Evolutionary conservation across 306 rosid genomes (phyloP).

Genomic region (Lablab purpureus): DNA sequence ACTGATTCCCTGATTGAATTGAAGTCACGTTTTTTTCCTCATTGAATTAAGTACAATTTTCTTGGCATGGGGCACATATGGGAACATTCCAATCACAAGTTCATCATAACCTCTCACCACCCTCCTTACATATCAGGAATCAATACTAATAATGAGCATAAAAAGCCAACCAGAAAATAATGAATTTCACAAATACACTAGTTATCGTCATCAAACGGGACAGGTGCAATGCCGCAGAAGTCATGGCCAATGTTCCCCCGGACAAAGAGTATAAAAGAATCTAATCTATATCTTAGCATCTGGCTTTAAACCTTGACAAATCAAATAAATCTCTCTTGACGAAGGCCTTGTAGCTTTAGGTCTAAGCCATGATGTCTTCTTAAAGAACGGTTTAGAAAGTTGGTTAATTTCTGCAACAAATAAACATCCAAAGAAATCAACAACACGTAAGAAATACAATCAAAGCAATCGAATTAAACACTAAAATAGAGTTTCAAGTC

Average conservation of each 20-base stretch:
- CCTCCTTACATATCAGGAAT: not conserved
- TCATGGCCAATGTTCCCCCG: not conserved
- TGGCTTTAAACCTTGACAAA: slow-evolving; percentile 75
- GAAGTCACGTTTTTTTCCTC: not conserved
- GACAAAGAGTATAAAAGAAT: not conserved
- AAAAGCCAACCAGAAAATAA: not conserved
- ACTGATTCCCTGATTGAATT: not conserved
- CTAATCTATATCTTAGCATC: slow-evolving; percentile 49
- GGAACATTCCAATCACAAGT: not conserved
- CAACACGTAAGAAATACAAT: not conserved
- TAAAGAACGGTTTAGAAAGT: slow-evolving; percentile 81
- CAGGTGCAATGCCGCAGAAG: not conserved
- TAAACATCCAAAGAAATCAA: slow-evolving; percentile 17
- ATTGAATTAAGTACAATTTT: not conserved
- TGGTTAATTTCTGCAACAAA: slow-evolving; percentile 64
- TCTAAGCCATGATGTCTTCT: slow-evolving; percentile 83
- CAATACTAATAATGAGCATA: not conserved
- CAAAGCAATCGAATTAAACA: not conserved
- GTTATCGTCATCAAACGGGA: not conserved
- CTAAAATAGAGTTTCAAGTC: no score
- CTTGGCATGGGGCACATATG: not conserved
- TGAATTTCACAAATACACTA: not conserved
- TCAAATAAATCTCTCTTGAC: slow-evolving; percentile 91
- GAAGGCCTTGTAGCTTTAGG: slow-evolving; percentile 96
- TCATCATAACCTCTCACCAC: not conserved